Evolutionary conservation across 768 basidiomycete species (phyloP), one percentile per base, ranked within the genome.

Genomic region (Kwoniella botswanensis): DNA sequence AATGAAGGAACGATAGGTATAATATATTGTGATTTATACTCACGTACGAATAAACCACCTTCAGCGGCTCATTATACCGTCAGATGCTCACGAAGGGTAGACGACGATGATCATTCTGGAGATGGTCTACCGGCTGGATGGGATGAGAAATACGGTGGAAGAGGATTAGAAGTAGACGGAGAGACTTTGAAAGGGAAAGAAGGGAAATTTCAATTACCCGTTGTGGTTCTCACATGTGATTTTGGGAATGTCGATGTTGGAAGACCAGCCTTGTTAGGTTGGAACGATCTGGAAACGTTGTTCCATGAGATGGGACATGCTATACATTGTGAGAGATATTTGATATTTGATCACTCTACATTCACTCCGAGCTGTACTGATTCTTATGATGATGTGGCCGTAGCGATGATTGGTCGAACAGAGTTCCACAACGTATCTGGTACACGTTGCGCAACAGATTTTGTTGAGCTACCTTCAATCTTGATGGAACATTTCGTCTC

Each of bases 271-370:
- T 84, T 90, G 61, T 85, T 99, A 22, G 89, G 90, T 67, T 98
- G 95, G 94, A 91, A 92, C 76, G 94, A 98, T 75, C 93, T 98
- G 10, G 86, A 92, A 81, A 98, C 96, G 2, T 85, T 98, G 24
- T 97, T 94, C 85, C 97, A 99, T 77, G 97, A 99, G 85, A 97
- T 98, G 94, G 97, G 97, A 0, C 97, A 99, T 84, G 97, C 97
- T 12, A 94, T 99, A 89, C 97, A 99, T 82, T 99, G 97, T 98
- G 79, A 87, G 94, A n/a, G n/a, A n/a, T n/a, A n/a, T n/a, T n/a
- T 26, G 26, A 26, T 26, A 26, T 26, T 87, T 17, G n/a, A 13
- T 53, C n/a, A 21, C 29, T 13, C 17, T 15, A 26, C 26, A 26
- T 26, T 26, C 26, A 26, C 26, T 26, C 26, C 22, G 58, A 41